Evolutionary conservation across 139 green algal genomes (phyloP), one percentile per base, ranked within the genome.

Genomic region (Mesostigma viride): DNA sequence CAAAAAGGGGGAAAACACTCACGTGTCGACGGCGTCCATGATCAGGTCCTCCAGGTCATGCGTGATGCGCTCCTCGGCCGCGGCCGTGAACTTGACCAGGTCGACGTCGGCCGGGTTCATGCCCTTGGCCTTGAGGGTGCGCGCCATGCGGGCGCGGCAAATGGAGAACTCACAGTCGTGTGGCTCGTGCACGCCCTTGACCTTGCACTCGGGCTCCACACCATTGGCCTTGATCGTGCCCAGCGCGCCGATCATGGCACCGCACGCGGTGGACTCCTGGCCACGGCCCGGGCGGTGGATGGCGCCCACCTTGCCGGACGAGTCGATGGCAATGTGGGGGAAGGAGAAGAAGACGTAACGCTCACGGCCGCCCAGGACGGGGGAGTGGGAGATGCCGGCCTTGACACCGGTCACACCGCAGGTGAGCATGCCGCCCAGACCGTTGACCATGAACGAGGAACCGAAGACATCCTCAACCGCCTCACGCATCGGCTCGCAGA

Each of bases 241-340:
- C 35, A 84, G 66, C 5, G 76, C 75, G 35, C 31, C 80, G 44
- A 82, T 71, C 57, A 94, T 75, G 0, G 88, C 88, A 70, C 88
- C 88, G 73, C 88, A 94, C 3, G 88, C 88, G n/a, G n/a, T n/a
- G n/a, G n/a, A n/a, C n/a, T n/a, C n/a, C n/a, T n/a, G n/a, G n/a
- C n/a, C n/a, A n/a, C 72, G 76, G 81, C 22, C 73, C 84, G 28
- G 66, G 4, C 27, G 60, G n/a, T n/a, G n/a, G n/a, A n/a, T n/a
- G n/a, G n/a, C n/a, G n/a, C n/a, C n/a, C n/a, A n/a, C n/a, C n/a
- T n/a, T n/a, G n/a, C n/a, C n/a, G n/a, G n/a, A n/a, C n/a, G n/a
- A n/a, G n/a, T n/a, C n/a, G 35, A 95, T 88, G 69, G 78, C 82
- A 67, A 95, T 90, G 81, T 95, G 88, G 11, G 88, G 88, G 73